Base-by-base conservation (phyloP, 768 basidiomycete genomes). In the Auriscalpium vulgare region DNA sequence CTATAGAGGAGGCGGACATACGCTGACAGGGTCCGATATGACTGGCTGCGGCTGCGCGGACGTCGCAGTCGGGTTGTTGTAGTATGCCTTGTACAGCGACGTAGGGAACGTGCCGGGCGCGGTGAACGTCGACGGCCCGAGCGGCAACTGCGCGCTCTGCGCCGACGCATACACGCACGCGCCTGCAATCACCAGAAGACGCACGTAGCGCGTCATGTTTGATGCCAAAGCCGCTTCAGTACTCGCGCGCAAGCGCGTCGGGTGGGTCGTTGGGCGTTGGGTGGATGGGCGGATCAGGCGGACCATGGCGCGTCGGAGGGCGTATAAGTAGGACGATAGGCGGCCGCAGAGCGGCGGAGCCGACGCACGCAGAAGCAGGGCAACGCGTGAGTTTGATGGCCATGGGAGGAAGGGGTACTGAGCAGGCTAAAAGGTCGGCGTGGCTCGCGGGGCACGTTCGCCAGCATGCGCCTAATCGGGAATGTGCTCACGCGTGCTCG, bases 21-120 rank as follows among this genome's bases (percentile, higher is more conserved):
- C 87, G 29, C 78, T 77, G 36, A 88, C 78, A 9, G 85, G 83
- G 65, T 90, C 87, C 13, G 85, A 80, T 38, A 90, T 78, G 56
- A 88, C 76, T n/a, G 87, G 88, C 68, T 90, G 88, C 4, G 82
- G 82, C 65, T 90, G 88, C 1, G 76, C 80, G 11, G 79, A 78
- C 2, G 88, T 89, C 36, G 80, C 83, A 1, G 85, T 88, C 36
- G 88, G 86, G 59, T 78, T 70, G 67, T 88, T 88, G 70, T 83
- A 87, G 67, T 88, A 90, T 51, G 74, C 65, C n/a, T 72, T 64
- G 67, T 82, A 90, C 40, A 77, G 69, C 6, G 83, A 78, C 2
- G 85, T 85, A 1, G 87, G 86, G 66, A 87, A 88, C 3, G 70
- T 63, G 34, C 84, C 85, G 5, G 83, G 78, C 6, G 69, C 84